A percentile compares a stretch with the other conserved stretches of the same genome.
phyloP scores from a whole-genome alignment of 2,329 filamentous ascomycete genomes.

The Alternaria longipes region DNA sequence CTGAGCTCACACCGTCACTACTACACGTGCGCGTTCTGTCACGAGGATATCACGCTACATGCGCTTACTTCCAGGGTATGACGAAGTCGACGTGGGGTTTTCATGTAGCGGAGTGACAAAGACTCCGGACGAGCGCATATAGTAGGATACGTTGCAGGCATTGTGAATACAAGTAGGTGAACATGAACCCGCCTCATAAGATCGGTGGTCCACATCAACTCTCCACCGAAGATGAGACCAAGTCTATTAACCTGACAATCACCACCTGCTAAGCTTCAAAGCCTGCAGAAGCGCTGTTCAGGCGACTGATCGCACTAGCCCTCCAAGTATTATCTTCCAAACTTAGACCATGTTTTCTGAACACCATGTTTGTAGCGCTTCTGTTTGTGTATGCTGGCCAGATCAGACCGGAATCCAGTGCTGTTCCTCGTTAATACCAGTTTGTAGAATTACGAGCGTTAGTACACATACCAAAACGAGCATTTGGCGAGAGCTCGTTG shows the following conservation, averaged over 20 bases:
- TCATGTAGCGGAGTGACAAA: not conserved
- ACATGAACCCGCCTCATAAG: not conserved
- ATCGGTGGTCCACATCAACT: not conserved
- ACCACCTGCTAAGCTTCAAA: not conserved
- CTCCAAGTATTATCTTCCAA: not conserved
- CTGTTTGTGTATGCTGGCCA: not conserved
- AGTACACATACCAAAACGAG: not conserved
- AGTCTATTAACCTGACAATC: not conserved
- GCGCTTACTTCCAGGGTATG: not conserved
- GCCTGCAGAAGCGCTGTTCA: not conserved
- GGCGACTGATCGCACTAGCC: not conserved
- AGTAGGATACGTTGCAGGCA: not conserved
- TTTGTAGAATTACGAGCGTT: not conserved
- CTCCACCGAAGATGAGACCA: not conserved
- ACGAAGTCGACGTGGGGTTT: not conserved
- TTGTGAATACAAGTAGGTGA: not conserved
- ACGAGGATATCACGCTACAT: not conserved
- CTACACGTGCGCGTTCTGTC: not conserved
- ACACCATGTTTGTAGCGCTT: not conserved
- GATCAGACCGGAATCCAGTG: not conserved
- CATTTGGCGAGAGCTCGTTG: conserved; percentile 10
- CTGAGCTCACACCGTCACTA: conserved; percentile 7
- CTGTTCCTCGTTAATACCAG: not conserved
- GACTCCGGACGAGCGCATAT: not conserved
- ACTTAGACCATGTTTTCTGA: not conserved